phyloP scores from a whole-genome alignment of 305 asterid genomes.

The Fraxinus sp. region DNA sequence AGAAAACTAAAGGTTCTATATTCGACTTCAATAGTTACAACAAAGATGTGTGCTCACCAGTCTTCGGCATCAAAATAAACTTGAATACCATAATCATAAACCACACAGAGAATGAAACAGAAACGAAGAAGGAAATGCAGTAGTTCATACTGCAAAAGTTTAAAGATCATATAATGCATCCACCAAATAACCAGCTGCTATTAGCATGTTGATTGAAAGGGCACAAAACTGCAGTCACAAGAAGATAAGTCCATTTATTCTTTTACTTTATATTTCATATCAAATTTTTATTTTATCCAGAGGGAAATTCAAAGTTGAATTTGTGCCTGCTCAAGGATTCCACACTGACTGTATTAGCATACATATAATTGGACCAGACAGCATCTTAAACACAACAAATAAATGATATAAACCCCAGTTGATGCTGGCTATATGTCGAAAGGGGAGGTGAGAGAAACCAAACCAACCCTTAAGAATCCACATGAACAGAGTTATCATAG shows the following conservation, averaged over 20 bases:
- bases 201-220: neutral
- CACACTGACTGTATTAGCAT: neutral
- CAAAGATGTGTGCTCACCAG: neutral
- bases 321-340: neutral
- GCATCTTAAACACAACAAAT: neutral
- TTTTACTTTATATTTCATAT: neutral
- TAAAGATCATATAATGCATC: neutral
- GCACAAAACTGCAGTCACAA: slow-evolving; percentile 7
- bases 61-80: neutral
- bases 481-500: slow-evolving; percentile 4
- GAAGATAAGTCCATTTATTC: slow-evolving; percentile 1
- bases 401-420: neutral
- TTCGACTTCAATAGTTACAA: neutral
- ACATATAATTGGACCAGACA: neutral
- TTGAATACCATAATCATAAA: neutral
- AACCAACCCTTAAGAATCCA: neutral
- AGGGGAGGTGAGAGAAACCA: neutral
- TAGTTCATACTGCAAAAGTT: neutral
- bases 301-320: neutral
- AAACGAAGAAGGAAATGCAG: neutral
- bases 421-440: neutral
- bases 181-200: neutral
- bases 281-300: neutral
- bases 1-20: neutral
- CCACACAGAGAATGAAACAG: neutral